Percentiles rank a stretch among this genome's conserved stretches.
Conservation (phyloP, 495 filamentous ascomycete genomes). For the Aspergillus diversus region DNA sequence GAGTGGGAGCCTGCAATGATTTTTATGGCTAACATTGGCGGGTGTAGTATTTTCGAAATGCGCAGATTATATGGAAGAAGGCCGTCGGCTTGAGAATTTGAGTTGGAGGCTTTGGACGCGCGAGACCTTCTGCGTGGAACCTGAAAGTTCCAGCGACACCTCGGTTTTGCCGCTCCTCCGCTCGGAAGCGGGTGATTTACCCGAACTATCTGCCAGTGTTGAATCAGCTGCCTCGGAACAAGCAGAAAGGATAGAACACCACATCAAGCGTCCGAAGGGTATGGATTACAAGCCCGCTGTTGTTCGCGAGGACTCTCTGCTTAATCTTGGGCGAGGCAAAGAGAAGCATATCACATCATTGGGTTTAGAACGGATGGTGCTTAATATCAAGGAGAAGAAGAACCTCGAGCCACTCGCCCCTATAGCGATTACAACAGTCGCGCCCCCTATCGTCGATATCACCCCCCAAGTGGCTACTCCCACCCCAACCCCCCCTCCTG, state of each 20-base stretch:
- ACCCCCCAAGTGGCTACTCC: slow-evolving; percentile 49
- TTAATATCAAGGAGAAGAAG: slow-evolving; percentile 81
- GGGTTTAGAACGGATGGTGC: slow-evolving; percentile 87
- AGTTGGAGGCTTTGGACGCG: slow-evolving; percentile 96
- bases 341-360: slow-evolving; percentile 91
- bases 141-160: slow-evolving; percentile 53
- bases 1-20: slow-evolving; percentile 77
- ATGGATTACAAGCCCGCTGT: slow-evolving; percentile 48
- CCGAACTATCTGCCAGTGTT: slow-evolving; percentile 88
- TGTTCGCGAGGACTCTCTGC: slow-evolving; percentile 52
- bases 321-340: slow-evolving; percentile 64
- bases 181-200: slow-evolving; percentile 62
- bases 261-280: slow-evolving; percentile 56
- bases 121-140: slow-evolving; percentile 93
- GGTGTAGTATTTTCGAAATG: slow-evolving; percentile 87
- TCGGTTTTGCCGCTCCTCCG: slow-evolving; percentile 48
- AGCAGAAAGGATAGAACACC: slow-evolving; percentile 69
- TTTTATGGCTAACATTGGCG: neutral
- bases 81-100: slow-evolving; percentile 89
- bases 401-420: slow-evolving; percentile 61
- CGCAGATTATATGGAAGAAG: slow-evolving; percentile 91
- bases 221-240: slow-evolving; percentile 80
- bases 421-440: slow-evolving; percentile 40
- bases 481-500: slow-evolving; percentile 44
- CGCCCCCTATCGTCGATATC: slow-evolving; percentile 59